Conservation (phyloP, 1,284 basidiomycete genomes). For the Sporisorium reilianum region DNA sequence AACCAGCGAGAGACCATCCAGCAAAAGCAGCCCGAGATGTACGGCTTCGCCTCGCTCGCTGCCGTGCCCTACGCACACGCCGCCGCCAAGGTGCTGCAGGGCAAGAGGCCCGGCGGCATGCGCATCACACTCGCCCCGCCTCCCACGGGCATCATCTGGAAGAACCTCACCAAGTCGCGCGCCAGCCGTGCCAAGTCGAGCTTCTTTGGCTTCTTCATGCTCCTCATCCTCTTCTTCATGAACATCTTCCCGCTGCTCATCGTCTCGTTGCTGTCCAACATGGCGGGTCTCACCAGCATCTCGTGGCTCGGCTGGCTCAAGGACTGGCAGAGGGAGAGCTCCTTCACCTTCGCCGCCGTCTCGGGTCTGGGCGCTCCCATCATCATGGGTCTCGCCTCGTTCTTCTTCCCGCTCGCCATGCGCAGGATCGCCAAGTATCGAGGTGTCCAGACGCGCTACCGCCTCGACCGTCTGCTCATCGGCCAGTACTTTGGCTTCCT, state of each 20-base stretch:
- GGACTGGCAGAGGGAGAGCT: slow-evolving; percentile 46
- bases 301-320: slow-evolving; percentile 53
- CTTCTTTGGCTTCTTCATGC: slow-evolving; percentile 55
- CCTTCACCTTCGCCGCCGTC: slow-evolving; percentile 61
- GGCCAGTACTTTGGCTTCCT: slow-evolving; percentile 66
- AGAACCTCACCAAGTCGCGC: slow-evolving; percentile 57
- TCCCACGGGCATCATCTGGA: slow-evolving; percentile 66
- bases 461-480: slow-evolving; percentile 57
- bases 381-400: slow-evolving; percentile 59
- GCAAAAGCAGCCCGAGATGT: slow-evolving; percentile 61
- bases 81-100: slow-evolving; percentile 54
- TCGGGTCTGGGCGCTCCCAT: slow-evolving; percentile 63
- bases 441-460: slow-evolving; percentile 60
- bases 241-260: slow-evolving; percentile 64
- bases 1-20: slow-evolving; percentile 57
- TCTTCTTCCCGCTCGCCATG: slow-evolving; percentile 64
- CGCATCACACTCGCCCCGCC: slow-evolving; percentile 59
- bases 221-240: slow-evolving; percentile 59
- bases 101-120: slow-evolving; percentile 54
- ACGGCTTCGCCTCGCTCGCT: slow-evolving; percentile 66
- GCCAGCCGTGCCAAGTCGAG: slow-evolving; percentile 52
- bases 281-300: slow-evolving; percentile 54
- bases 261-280: slow-evolving; percentile 64
- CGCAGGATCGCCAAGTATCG: slow-evolving; percentile 65
- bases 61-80: slow-evolving; percentile 65